Conservation (phyloP, 352 stramenopile genomes). For the Globisporangium barbulae region DNA sequence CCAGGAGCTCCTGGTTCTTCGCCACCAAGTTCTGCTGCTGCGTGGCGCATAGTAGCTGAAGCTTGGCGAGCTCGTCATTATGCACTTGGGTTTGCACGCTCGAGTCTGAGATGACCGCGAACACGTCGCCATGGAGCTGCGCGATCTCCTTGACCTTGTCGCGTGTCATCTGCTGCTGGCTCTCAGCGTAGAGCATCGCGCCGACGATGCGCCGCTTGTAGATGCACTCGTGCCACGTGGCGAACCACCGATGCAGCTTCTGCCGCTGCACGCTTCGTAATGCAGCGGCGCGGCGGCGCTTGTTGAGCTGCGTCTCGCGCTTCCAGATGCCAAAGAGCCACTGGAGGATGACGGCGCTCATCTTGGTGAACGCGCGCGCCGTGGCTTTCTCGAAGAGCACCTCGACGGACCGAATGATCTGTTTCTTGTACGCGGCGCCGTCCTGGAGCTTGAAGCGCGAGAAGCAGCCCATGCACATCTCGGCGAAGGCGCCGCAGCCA, state of each 20-base stretch:
- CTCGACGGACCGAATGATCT: slow-evolving; percentile 57
- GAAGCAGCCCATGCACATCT: slow-evolving; percentile 72
- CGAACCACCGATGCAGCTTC: slow-evolving; percentile 36
- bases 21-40: slow-evolving; percentile 26
- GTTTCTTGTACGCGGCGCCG: slow-evolving; percentile 59
- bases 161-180: slow-evolving; percentile 43
- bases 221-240: slow-evolving; percentile 50
- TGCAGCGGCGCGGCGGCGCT: slow-evolving; percentile 21
- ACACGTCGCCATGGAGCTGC: slow-evolving; percentile 60
- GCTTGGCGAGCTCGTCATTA: slow-evolving; percentile 30
- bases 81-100: slow-evolving; percentile 40
- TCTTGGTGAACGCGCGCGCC: slow-evolving; percentile 50
- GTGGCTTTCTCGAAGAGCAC: slow-evolving; percentile 62
- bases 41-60: slow-evolving; percentile 30
- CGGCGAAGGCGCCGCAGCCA: slow-evolving; percentile 57
- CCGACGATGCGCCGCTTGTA: slow-evolving; percentile 60
- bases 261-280: slow-evolving; percentile 21
- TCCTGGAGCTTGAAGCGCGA: slow-evolving; percentile 62
- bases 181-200: slow-evolving; percentile 70
- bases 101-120: slow-evolving; percentile 31
- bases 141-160: slow-evolving; percentile 44
- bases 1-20: slow-evolving; percentile 58
- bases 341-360: slow-evolving; percentile 45
- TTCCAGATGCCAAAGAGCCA: slow-evolving; percentile 71
- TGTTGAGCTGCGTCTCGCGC: slow-evolving; percentile 30